Evolutionary conservation across 2,329 filamentous ascomycete genomes (phyloP), one percentile per base, ranked within the genome.

Genomic region (Exophiala mesophila): DNA sequence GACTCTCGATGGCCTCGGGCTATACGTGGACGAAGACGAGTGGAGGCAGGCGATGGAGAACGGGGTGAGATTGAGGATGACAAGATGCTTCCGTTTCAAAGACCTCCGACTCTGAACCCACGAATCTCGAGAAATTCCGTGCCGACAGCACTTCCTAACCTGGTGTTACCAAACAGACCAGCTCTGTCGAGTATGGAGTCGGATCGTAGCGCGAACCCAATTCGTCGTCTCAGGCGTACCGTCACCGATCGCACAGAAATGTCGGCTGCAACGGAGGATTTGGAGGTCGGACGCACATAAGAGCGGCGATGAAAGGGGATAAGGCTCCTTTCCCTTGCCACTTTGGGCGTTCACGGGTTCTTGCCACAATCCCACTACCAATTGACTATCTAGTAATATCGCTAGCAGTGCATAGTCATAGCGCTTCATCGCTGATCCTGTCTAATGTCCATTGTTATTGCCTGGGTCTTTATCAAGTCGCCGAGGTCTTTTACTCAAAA

Each of bases 171-270:
- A 34, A 35, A 33, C 6, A 23, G 35, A 29, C 34, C 32, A 15
- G 17, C 41, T 7, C 33, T 44, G 41, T 38, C 41, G 3, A 37
- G 32, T 16, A 43, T 43, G 40, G 40, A 43, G 26, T 43, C 40
- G 18, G n/a, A 12, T 18, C 41, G 41, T 9, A 30, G 16, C 26
- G 12, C 41, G 17, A 32, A 29, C n/a, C 41, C 23, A 2, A 19
- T 44, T 19, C 32, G 32, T 4, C 17, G 32, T 12, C 17, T 34
- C 12, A 15, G 32, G 7, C 17, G 32, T 6, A 34, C 7, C 6
- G 32, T 18, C 16, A 34, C 32, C 5, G 19, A 35, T 7, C 24
- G 35, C 12, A 44, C 41, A 7, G 41, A 39, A 19, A 12, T 29
- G 12, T 44, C 41, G 2, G 41, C 30, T 15, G 41, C 36, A n/a